Evolutionary conservation across 192 early-diverging fungal genomes (phyloP).

Genomic region (Chytriomyces sp.): DNA sequence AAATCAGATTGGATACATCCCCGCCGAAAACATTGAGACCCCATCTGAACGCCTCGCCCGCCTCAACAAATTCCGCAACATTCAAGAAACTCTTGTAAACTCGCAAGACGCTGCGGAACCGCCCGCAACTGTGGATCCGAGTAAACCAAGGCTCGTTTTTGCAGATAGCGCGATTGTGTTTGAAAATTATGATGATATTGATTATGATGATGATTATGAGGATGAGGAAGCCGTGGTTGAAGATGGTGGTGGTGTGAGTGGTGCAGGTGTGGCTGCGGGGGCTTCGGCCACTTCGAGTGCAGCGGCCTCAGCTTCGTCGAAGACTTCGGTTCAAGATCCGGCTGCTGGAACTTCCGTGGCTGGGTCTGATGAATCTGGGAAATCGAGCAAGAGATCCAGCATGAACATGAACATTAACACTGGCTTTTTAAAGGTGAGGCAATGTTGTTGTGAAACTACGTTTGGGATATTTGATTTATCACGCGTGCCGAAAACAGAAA

Average conservation of each 20-base stretch:
- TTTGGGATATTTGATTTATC: background rate
- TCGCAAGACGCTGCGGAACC: slow-evolving; percentile 12
- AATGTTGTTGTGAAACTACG: too few relatives aligned
- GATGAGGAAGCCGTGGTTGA: slow-evolving; percentile 34
- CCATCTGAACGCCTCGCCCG: slow-evolving; percentile 80
- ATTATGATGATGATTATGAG: slow-evolving; percentile 49
- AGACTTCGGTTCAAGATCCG: background rate
- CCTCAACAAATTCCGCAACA: slow-evolving; percentile 76
- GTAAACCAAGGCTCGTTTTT: slow-evolving; percentile 43
- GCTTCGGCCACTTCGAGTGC: background rate
- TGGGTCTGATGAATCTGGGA: background rate
- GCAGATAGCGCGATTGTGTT: slow-evolving; percentile 40
- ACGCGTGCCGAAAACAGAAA: background rate
- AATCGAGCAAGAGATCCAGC: background rate
- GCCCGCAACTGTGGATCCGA: slow-evolving; percentile 26
- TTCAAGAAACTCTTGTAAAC: slow-evolving; percentile 47
- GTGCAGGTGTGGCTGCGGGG: background rate
- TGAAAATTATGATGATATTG: slow-evolving; percentile 50
- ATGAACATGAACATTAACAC: background rate
- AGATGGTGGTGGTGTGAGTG: background rate
- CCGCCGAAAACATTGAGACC: slow-evolving; percentile 88
- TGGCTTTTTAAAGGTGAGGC: slow-evolving; percentile 17
- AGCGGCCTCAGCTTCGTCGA: background rate
- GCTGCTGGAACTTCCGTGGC: background rate
- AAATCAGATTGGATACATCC: slow-evolving; percentile 81